Evolutionary conservation across 768 basidiomycete genomes (phyloP), one percentile per base, ranked within the genome.

Genomic region (Boletus subparvulus): DNA sequence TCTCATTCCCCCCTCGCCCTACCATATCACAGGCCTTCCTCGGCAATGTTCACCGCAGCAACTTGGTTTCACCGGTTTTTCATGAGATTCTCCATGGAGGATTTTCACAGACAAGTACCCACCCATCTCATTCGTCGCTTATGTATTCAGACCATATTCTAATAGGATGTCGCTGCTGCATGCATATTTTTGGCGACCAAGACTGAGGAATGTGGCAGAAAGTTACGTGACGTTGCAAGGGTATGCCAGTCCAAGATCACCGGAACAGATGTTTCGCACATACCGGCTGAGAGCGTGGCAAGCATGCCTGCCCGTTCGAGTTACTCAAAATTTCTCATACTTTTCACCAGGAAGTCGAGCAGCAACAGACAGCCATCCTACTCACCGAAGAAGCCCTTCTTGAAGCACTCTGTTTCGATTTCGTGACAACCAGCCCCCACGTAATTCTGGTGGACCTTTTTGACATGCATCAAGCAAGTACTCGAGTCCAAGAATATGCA

Each of bases 21-120:
- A 58, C 53, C 35, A 56, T 42, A 64, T 33, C 45, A 54, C 68
- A 94, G 92, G 47, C 88, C 89, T 28, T 84, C 86, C 21, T 86
- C 90, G 16, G 90, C 91, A 14, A 83, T 92, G 76, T 88, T 88
- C 65, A 91, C 92, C 26, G 90, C 92, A 26, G 90, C 91, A 26
- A 90, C 88, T 7, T 94, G 92, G 88, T 92, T 93, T 62, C 92
- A 94, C 71, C 81, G 92, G 13, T 94, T 94, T 72, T 94, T 90
- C 71, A 92, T 94, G 91, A 81, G 92, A 57, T 86, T 83, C 68
- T 83, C 90, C 28, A 83, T 91, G 82, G 85, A 88, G 64, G 88
- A 92, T 65, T 88, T 89, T 65, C 87, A 89, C 88, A 90, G 78
- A 91, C 88, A 73, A 60, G 77, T 73, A 57, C 35, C 37, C 37